Evolutionary conservation across 1,284 basidiomycete species (phyloP).

Genomic region (Earliella scabrosa): DNA sequence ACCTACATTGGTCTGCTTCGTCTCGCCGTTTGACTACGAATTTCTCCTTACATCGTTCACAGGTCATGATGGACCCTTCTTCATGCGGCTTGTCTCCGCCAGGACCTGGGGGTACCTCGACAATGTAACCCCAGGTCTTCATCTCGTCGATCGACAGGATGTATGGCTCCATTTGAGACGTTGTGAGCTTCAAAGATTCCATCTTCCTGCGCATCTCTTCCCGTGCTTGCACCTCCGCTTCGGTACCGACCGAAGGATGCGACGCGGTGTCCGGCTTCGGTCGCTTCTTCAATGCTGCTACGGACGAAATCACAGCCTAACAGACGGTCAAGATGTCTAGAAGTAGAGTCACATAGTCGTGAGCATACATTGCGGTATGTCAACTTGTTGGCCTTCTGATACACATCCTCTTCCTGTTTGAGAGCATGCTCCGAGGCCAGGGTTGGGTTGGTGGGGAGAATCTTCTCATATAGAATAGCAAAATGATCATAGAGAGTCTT

Average conservation of each 20-base stretch:
- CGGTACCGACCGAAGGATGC: conserved; percentile 84
- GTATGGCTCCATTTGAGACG: conserved; percentile 56
- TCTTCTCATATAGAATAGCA: conserved; percentile 59
- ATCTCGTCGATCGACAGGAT: conserved; percentile 64
- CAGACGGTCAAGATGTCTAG: conserved; percentile 1
- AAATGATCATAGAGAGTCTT: conserved; percentile 76
- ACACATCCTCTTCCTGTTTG: conserved; percentile 78
- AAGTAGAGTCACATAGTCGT: background rate
- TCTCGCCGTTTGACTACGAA: conserved; percentile 70
- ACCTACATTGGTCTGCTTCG: conserved; percentile 69
- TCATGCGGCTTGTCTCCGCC: conserved; percentile 68
- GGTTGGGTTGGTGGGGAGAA: conserved; percentile 54
- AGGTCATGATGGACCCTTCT: conserved; percentile 69
- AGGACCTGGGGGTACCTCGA: conserved; percentile 64
- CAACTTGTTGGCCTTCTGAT: conserved; percentile 68
- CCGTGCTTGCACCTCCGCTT: conserved; percentile 64
- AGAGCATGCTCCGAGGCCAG: conserved; percentile 77
- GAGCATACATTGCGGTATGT: conserved; percentile 79
- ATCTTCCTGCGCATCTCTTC: conserved; percentile 63
- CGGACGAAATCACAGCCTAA: conserved; percentile 75
- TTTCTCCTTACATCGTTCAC: conserved; percentile 76
- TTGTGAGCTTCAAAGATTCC: conserved; percentile 60
- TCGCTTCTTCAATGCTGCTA: conserved; percentile 76
- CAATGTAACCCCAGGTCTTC: conserved; percentile 71
- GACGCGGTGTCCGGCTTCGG: conserved; percentile 59